Evolutionary conservation across 139 green algal genomes (phyloP).

Genomic region (Chlamydomonas eustigma): DNA sequence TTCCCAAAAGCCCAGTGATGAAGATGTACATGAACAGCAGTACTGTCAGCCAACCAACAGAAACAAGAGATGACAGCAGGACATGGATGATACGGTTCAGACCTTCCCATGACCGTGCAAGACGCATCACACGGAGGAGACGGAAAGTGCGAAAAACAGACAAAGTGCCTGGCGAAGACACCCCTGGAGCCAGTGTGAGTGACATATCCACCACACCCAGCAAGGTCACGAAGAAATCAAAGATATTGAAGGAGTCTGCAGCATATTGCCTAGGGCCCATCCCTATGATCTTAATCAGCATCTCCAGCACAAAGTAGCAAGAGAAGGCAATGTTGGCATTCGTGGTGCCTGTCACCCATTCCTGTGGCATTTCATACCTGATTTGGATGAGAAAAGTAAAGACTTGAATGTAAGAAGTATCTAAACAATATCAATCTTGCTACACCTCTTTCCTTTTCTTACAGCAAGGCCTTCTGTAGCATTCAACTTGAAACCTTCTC

Average conservation of each 20-base stretch:
- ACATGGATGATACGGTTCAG: conserved; percentile 12
- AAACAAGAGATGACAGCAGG: background rate
- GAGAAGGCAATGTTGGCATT: background rate
- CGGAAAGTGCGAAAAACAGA: background rate
- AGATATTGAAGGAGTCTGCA: background rate
- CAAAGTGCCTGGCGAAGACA: background rate
- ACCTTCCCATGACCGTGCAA: conserved; percentile 14
- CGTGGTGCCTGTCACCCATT: background rate
- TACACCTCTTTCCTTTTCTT: too few species aligned
- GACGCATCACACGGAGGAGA: background rate
- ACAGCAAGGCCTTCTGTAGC: too few species aligned
- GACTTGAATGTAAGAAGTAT: too few species aligned
- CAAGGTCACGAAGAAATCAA: conserved; percentile 4
- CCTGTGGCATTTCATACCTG: conserved; percentile 9
- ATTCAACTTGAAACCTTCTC: too few species aligned
- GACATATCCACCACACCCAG: conserved; percentile 3
- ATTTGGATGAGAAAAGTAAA: too few species aligned
- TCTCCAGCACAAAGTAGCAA: conserved; percentile 2
- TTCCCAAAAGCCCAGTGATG: conserved; percentile 20
- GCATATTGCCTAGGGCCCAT: background rate
- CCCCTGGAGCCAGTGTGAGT: background rate
- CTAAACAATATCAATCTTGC: too few species aligned
- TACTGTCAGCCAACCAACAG: too few species aligned
- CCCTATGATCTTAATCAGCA: conserved; percentile 1
- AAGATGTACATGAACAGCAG: conserved; percentile 33